Base-by-base conservation (phyloP, 1,139 yeast species). In the Kodamaea ohmeri region DNA sequence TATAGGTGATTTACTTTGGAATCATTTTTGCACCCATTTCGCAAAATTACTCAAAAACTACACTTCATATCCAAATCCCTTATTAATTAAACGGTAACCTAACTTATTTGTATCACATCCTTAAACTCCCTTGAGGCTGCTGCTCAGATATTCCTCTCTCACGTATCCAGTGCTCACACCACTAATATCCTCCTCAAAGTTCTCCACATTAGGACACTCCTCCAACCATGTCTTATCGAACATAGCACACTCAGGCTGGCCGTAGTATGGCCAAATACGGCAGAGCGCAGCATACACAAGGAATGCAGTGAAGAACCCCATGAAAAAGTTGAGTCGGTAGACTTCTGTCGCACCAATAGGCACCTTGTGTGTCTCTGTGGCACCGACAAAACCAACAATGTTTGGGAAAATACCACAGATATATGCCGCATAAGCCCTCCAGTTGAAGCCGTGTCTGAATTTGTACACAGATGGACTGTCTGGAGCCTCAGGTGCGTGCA, bases 351-450 rank as follows among this genome's bases (percentile, higher is more conserved):
- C 96, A 20, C 94, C 95, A 40, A 73, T 67, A 7, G 95, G 94
- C n/a, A 88, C 90, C 8, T 52, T 52, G 45, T 65, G 70, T 38
- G 66, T 74, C 18, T 82, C 87, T 13, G 81, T 79, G 4, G 83
- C 89, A 44, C 95, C 95, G 19, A 85, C 94, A 52, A 88, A 88
- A 2, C 96, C 96, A 26, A 84, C 88, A 51, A 88, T 80, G 55
- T 87, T 88, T 36, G 95, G 94, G 36, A 82, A 67, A 40, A 87
- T 79, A 44, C 94, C 94, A 50, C 83, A 70, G 42, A 83, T 58
- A 57, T 84, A 84, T 1, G 90, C 88, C 24, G 66, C 77, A 41
- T 75, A 73, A 1, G 88, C 90, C 55, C 96, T 76, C 95, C 95
- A 86, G 57, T 88, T 87, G 58, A 77, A 52, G 27, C 96, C 96